These are phyloP conservation scores for Cyberlindnera samutprakarnensis DNA, from an alignment of 805 yeast genomes.

Conservation along the genomic window DNA sequence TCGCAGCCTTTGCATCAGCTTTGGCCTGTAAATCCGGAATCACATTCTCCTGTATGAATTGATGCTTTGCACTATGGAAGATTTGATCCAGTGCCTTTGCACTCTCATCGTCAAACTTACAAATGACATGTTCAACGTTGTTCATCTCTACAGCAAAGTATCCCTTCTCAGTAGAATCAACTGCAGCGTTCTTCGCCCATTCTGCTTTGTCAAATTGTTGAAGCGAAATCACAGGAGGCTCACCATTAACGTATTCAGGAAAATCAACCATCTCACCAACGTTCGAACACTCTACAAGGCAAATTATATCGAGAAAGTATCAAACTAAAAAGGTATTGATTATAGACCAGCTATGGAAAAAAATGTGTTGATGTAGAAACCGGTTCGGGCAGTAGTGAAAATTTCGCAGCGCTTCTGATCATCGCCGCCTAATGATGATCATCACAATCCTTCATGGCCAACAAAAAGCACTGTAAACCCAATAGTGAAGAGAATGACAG, in stretches of 20 bases:
- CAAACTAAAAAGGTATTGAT: too few species aligned
- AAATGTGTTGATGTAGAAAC: too few species aligned
- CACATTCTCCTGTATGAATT: conserved; percentile 10
- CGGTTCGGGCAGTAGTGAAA: too few species aligned
- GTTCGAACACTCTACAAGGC: too few species aligned
- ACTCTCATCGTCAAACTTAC: conserved; percentile 32
- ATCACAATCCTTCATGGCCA: too few species aligned
- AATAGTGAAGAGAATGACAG: conserved; percentile 4
- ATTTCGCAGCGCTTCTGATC: too few species aligned
- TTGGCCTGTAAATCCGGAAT: not conserved
- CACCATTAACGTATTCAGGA: conserved; percentile 36
- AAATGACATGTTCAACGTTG: conserved; percentile 36
- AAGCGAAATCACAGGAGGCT: conserved; percentile 40
- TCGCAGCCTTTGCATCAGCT: not conserved
- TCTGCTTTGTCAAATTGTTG: conserved; percentile 41
- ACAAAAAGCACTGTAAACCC: too few species aligned
- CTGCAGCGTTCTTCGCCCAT: conserved; percentile 45
- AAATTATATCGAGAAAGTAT: too few species aligned
- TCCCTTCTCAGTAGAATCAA: conserved; percentile 28
- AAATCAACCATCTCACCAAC: too few species aligned
- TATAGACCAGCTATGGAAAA: too few species aligned
- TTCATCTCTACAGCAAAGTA: conserved; percentile 41
- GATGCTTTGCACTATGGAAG: conserved; percentile 38
- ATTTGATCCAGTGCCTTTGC: conserved; percentile 33
- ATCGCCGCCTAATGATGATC: too few species aligned